phyloP scores from a whole-genome alignment of 2,329 filamentous ascomycete genomes.

The Colletotrichum spaethianum region DNA sequence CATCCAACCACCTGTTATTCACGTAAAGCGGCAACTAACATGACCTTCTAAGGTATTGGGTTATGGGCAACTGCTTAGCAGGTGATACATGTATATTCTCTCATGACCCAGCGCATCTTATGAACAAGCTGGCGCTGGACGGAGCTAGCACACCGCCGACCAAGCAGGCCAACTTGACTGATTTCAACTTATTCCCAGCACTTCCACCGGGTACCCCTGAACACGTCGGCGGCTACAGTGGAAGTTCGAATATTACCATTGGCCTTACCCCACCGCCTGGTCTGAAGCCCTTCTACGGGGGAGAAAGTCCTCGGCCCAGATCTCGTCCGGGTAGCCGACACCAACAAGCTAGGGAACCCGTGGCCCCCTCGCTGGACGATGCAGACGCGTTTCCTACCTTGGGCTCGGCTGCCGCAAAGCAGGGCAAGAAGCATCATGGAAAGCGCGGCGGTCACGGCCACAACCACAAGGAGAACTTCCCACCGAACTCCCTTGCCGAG shows the following conservation, averaged over 20 bases:
- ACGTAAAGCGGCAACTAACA: constrained; percentile 1
- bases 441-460: constrained; percentile 89
- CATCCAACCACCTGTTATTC: background rate
- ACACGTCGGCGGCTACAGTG: constrained; percentile 67
- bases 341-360: constrained; percentile 72
- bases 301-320: constrained; percentile 77
- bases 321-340: constrained; percentile 90
- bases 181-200: constrained; percentile 87
- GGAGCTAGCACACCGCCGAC: constrained; percentile 77
- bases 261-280: constrained; percentile 78
- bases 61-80: constrained; percentile 94
- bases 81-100: constrained; percentile 97
- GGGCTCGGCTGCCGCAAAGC: constrained; percentile 81
- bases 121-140: constrained; percentile 84
- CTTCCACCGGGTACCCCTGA: constrained; percentile 75
- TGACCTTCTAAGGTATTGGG: constrained; percentile 80
- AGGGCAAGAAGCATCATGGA: constrained; percentile 91
- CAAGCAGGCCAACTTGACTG: constrained; percentile 78
- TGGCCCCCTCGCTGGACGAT: constrained; percentile 87
- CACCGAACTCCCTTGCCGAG: constrained; percentile 87
- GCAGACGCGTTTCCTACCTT: constrained; percentile 95
- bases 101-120: constrained; percentile 89
- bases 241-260: constrained; percentile 67
- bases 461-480: constrained; percentile 75
- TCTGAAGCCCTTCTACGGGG: constrained; percentile 73